Evolutionary conservation across 2,329 filamentous ascomycete genomes (phyloP).

Genomic region (Fusarium verticillioides): DNA sequence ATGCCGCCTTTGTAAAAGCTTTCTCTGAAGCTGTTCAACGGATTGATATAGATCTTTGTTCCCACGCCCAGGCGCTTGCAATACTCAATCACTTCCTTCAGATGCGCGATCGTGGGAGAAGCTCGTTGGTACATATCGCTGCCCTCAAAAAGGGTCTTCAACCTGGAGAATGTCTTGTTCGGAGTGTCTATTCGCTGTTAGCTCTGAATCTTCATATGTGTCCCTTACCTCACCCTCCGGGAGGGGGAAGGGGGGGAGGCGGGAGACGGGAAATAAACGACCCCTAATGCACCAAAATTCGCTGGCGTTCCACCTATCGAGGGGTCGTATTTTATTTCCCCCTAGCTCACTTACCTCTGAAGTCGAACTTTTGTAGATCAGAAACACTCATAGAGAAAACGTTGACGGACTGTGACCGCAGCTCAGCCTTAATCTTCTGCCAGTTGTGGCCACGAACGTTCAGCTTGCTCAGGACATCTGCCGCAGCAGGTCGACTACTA

Average conservation of each 20-base stretch:
- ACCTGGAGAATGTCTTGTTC: conserved; percentile 66
- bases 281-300: too few species aligned
- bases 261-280: too few species aligned
- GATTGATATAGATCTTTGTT: conserved; percentile 84
- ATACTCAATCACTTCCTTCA: conserved; percentile 82
- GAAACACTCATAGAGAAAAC: conserved; percentile 73
- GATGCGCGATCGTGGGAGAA: conserved; percentile 79
- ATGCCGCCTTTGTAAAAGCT: conserved; percentile 88
- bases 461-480: conserved; percentile 86
- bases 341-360: conserved; percentile 70
- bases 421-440: conserved; percentile 83
- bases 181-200: conserved; percentile 58
- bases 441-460: conserved; percentile 78
- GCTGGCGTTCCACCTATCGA: too few species aligned
- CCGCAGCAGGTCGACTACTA: conserved; percentile 75
- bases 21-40: conserved; percentile 89
- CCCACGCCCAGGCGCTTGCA: conserved; percentile 78
- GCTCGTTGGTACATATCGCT: conserved; percentile 78
- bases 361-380: conserved; percentile 90
- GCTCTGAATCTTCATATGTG: not conserved
- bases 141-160: conserved; percentile 70
- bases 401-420: conserved; percentile 73
- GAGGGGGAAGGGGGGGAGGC: too few species aligned
- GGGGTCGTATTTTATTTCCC: too few species aligned
- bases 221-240: not conserved